Base-by-base conservation (phyloP, 106 monocot species). In the Vanilla planifolia region DNA sequence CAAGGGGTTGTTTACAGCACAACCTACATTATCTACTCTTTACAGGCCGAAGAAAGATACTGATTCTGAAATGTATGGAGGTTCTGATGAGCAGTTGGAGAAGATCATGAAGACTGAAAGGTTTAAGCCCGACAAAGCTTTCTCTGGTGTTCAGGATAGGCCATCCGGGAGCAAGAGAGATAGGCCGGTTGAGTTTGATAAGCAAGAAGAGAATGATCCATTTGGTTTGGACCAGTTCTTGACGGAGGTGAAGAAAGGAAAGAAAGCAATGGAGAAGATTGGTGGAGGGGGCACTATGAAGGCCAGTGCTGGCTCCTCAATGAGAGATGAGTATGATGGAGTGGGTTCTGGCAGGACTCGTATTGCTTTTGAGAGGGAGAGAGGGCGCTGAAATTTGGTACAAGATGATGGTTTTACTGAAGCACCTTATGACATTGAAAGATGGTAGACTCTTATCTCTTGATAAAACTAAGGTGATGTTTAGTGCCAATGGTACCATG, bases 201-300 rank as follows among this genome's bases (percentile, higher is more conserved):
- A 92, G 66, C 81, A 76, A 43, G 98, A 92, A 64, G 98, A 98
- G 67, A 88, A 74, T 27, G 92, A 92, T 77, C 98, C 91, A 0
- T 91, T 98, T 16, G 98, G 92, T 26, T 60, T 98, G 55, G 91
- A 98, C 51, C 79, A 88, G 79, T 98, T 98, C 75, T 85, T 98
- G 79, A 98, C 91, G 1, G 98, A 98, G 55, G 98, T 98, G 56
- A 92, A 92, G 91, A 91, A 79, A 43, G 98, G 91, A 8, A 98
- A 98, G 74, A 98, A 98, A 61, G 84, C 87, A 5, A 82, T 98
- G 72, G 87, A 98, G 64, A 88, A 98, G 74, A 85, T 92, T 66
- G 92, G 98, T 34, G 75, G 98, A 35, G 84, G 98, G 62, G 98
- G 98, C 34, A 88, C 92, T 24, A 98, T 98, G 98, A 92, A 78